Evolutionary conservation across 257 asterid genomes (phyloP).

Genomic region (Rehmannia glutinosa): DNA sequence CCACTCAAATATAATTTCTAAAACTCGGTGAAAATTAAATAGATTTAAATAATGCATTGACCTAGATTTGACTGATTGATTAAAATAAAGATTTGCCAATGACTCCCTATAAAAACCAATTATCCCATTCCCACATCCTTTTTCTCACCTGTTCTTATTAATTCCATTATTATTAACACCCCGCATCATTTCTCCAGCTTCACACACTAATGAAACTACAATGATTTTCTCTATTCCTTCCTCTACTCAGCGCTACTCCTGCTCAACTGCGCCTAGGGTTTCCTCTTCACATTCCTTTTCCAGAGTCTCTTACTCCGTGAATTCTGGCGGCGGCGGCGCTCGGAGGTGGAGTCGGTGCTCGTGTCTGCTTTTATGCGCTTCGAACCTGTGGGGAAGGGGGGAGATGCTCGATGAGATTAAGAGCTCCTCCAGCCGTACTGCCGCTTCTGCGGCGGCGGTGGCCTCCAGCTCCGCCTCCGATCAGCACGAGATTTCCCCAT

Average conservation of each 20-base stretch:
- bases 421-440: conserved; percentile 19
- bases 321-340: conserved; percentile 14
- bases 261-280: conserved; percentile 22
- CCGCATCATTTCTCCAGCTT: not conserved
- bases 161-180: not conserved
- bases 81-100: too few species aligned
- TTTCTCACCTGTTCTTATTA: not conserved
- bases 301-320: conserved; percentile 10
- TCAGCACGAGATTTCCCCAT: conserved; percentile 26
- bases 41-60: too few species aligned
- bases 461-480: conserved; percentile 30
- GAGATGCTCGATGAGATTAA: conserved; percentile 32
- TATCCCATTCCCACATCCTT: too few species aligned
- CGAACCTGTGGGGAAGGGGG: conserved; percentile 33
- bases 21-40: too few species aligned
- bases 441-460: conserved; percentile 26
- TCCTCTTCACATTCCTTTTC: conserved; percentile 14
- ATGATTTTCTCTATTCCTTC: conserved; percentile 39
- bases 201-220: conserved; percentile 28
- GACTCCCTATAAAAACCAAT: too few species aligned
- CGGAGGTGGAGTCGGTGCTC: conserved; percentile 17
- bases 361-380: conserved; percentile 21
- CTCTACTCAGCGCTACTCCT: conserved; percentile 16
- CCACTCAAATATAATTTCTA: too few species aligned
- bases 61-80: too few species aligned